These are phyloP conservation scores for Fagus crenata DNA, from an alignment of 306 rosid genomes.

Conservation along the genomic window DNA sequence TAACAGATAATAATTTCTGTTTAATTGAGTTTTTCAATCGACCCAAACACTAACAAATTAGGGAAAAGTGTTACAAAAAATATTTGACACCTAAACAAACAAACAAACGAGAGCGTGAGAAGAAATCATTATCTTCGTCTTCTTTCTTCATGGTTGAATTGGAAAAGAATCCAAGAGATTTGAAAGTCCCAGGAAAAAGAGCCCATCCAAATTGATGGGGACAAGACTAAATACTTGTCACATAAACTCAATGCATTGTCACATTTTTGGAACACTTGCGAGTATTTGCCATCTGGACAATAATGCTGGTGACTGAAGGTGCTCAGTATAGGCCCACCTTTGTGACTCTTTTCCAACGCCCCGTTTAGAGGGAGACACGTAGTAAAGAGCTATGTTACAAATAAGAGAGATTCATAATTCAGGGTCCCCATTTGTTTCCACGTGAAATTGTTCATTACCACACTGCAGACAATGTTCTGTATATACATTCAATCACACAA, in stretches of 20 bases:
- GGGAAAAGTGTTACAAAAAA: no score
- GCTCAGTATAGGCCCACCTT: neutral
- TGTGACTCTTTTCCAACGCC: constrained; percentile 7
- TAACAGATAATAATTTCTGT: no score
- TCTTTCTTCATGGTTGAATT: neutral
- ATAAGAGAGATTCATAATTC: neutral
- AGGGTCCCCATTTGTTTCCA: neutral
- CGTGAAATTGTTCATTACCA: neutral
- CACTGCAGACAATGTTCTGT: neutral
- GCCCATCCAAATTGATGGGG: constrained; percentile 18
- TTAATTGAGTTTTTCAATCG: no score
- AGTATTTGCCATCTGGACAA: constrained; percentile 13
- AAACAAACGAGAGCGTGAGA: no score
- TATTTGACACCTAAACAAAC: no score
- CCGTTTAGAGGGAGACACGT: constrained; percentile 18
- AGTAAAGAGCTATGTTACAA: neutral
- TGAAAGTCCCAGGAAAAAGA: constrained; percentile 11
- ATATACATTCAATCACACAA: neutral
- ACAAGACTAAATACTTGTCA: neutral
- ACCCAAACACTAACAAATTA: no score
- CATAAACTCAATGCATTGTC: neutral
- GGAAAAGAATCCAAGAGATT: constrained; percentile 1
- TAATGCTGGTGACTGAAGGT: neutral
- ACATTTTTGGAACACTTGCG: neutral
- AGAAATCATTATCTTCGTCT: neutral